These are phyloP conservation scores for Fusarium transvaalense DNA, from an alignment of 2,329 filamentous ascomycete genomes.

Conservation along the genomic window DNA sequence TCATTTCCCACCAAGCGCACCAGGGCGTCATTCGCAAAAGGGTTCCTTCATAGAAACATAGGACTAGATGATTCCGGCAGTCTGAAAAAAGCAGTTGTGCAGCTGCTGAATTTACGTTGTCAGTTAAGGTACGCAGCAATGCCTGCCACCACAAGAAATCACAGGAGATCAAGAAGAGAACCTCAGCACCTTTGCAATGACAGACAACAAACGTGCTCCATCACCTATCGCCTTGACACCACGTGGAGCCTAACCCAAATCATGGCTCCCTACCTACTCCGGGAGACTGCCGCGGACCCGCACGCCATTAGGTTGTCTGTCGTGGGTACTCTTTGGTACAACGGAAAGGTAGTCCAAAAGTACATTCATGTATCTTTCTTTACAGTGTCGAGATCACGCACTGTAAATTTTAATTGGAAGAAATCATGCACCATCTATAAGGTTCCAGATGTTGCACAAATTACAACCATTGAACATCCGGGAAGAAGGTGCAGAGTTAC, in stretches of 20 bases:
- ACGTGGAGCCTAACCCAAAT: conserved; percentile 49
- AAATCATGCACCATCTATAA: conserved; percentile 22
- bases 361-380: neutral
- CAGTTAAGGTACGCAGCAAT: neutral
- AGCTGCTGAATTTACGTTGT: neutral
- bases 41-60: neutral
- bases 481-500: conserved; percentile 1
- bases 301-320: conserved; percentile 33
- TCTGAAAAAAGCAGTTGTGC: conserved; percentile 7
- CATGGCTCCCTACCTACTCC: conserved; percentile 42
- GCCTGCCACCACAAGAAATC: conserved; percentile 7
- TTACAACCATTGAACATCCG: neutral
- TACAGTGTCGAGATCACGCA: neutral
- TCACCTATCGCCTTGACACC: conserved; percentile 44
- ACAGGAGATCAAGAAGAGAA: conserved; percentile 2
- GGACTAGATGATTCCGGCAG: neutral
- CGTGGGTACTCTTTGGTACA: neutral
- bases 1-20: neutral
- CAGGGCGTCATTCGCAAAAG: neutral
- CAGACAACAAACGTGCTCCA: conserved; percentile 38
- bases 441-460: conserved; percentile 7
- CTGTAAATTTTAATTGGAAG: neutral
- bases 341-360: conserved; percentile 24
- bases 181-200: neutral
- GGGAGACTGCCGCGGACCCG: conserved; percentile 50